Evolutionary conservation across 129 eudicot genomes (phyloP).

Genomic region (Lonicera japonica): DNA sequence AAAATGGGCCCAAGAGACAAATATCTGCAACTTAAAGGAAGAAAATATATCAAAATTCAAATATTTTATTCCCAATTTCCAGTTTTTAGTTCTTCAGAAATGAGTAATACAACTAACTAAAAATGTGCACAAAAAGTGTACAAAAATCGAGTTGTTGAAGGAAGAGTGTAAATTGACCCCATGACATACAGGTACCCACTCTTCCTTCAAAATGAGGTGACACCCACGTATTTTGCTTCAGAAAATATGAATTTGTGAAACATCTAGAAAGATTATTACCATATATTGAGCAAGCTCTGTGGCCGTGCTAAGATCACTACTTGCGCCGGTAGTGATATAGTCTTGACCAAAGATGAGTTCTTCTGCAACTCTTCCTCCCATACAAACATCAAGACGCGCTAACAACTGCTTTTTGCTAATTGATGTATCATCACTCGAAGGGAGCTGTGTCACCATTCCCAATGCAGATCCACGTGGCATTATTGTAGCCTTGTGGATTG

Average conservation of each 20-base stretch:
- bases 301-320: constrained; percentile 76
- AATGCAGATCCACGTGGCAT: constrained; percentile 93
- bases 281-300: constrained; percentile 84
- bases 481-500: constrained; percentile 84
- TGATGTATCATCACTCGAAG: constrained; percentile 89
- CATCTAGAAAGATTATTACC: constrained; percentile 38
- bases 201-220: too few relatives aligned
- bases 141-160: too few relatives aligned
- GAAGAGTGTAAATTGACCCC: too few relatives aligned
- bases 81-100: not conserved
- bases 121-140: too few relatives aligned
- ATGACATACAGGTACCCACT: too few relatives aligned
- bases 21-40: not conserved
- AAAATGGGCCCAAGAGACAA: not conserved
- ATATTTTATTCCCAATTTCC: not conserved
- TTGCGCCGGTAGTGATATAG: constrained; percentile 86
- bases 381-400: constrained; percentile 97
- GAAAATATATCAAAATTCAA: too few relatives aligned
- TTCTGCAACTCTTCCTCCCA: constrained; percentile 98
- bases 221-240: too few relatives aligned
- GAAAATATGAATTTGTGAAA: too few relatives aligned
- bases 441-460: constrained; percentile 96
- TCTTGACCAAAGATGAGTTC: constrained; percentile 87
- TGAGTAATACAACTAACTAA: too few relatives aligned
- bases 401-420: constrained; percentile 75